phyloP scores from a whole-genome alignment of 225 moss, liverwort and hornwort genomes.

The Anthoceros angustus region DNA sequence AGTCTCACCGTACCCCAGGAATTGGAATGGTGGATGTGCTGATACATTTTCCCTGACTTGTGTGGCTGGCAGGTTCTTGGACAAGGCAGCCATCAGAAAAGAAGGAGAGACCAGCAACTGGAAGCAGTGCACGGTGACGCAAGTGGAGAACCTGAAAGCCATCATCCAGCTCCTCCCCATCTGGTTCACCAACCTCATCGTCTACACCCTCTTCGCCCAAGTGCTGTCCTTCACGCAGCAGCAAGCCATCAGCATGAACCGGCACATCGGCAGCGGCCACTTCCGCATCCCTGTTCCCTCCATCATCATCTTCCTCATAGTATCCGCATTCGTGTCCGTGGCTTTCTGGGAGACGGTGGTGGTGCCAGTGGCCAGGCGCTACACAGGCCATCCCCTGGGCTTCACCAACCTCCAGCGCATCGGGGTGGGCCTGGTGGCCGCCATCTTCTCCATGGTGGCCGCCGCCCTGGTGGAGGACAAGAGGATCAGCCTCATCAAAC shows the following conservation, averaged over 20 bases:
- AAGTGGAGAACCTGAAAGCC: slow-evolving; percentile 28
- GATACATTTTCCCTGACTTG: not conserved
- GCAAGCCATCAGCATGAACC: slow-evolving; percentile 30
- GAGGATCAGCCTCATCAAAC: slow-evolving; percentile 17
- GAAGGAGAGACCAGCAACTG: slow-evolving; percentile 18
- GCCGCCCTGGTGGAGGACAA: slow-evolving; percentile 34
- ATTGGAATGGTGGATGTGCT: not conserved
- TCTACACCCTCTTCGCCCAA: slow-evolving; percentile 26
- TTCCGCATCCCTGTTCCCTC: slow-evolving; percentile 30
- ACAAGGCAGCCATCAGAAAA: slow-evolving; percentile 27
- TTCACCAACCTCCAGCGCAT: slow-evolving; percentile 34
- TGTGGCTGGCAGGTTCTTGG: slow-evolving; percentile 19
- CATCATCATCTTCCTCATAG: slow-evolving; percentile 33
- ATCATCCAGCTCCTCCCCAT: slow-evolving; percentile 24
- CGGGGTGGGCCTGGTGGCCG: slow-evolving; percentile 33
- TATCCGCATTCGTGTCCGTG: slow-evolving; percentile 31
- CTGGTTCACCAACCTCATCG: slow-evolving; percentile 25
- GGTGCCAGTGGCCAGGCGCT: slow-evolving; percentile 16
- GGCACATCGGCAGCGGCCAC: slow-evolving; percentile 14
- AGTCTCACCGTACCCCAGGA: not conserved
- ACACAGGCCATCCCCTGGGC: slow-evolving; percentile 27
- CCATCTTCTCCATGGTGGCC: slow-evolving; percentile 33
- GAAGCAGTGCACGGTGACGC: slow-evolving; percentile 26
- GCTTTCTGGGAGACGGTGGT: slow-evolving; percentile 28
- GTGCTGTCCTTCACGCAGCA: slow-evolving; percentile 26